Base-by-base conservation (phyloP, 805 yeast genomes). In the Komagataella mondaviorum region DNA sequence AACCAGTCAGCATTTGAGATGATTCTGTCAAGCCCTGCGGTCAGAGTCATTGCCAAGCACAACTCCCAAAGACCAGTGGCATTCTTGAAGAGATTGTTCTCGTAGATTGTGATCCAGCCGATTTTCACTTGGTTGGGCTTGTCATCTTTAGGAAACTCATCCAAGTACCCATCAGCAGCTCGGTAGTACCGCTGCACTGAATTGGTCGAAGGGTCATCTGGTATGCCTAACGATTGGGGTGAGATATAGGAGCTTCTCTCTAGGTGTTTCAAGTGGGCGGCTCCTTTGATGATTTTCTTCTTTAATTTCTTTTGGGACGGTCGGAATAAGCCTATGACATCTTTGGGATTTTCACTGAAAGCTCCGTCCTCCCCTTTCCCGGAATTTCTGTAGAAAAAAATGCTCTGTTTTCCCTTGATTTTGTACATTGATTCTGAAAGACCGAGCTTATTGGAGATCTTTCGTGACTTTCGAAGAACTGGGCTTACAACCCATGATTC, bases 91-190 rank as follows among this genome's bases (percentile, higher is more conserved):
- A 10, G 18, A 6, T 52, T 53, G 47, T 76, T 76, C 22, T 81
- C 83, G 56, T 74, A 80, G 1, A 81, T 65, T 0, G 86, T 80
- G 2, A 81, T 62, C 87, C 87, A 82, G 0, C 87, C 87, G 39
- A 80, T 55, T 57, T 80, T 81, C 51, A 67, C 71, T 48, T 76
- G 79, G 59, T 76, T 78, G 0, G 86, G 85, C 3, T 75, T 68
- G 60, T 81, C 87, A 60, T 81, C 87, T 12, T 67, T 67, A 0
- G 85, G 81, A 51, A 70, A 69, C 54, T 68, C 66, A 49, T 64
- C 67, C 39, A 68, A 63, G 4, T 80, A 64, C 2, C 86, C 86
- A 62, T 81, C 86, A n/a, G 79, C 78, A 0, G 80, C 71, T 14
- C 60, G 60, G 52, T 63, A 72, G 57, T 68, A 75, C 22, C 44